Conservation (phyloP, 495 filamentous ascomycete genomes). For the Cryomyces minteri region DNA sequence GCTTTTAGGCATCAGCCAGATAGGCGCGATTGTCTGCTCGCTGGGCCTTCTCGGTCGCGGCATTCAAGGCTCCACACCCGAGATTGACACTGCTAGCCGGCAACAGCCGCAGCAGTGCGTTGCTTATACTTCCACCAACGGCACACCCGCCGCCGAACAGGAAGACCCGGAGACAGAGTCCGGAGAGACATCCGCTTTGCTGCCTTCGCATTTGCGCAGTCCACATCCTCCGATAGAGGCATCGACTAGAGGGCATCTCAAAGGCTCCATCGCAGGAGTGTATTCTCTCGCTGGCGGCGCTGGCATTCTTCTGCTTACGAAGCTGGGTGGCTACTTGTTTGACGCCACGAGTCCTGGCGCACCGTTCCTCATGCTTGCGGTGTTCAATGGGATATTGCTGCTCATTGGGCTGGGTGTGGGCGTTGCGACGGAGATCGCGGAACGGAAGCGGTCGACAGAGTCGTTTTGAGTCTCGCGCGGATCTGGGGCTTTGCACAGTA, state of each 20-base stretch:
- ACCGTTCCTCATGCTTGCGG: slow-evolving; percentile 85
- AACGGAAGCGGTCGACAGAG: neutral
- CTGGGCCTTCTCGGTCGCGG: slow-evolving; percentile 68
- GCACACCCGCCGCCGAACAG: neutral
- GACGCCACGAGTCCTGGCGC: slow-evolving; percentile 48
- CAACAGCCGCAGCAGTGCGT: neutral
- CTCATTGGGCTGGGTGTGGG: slow-evolving; percentile 27
- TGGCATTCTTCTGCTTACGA: slow-evolving; percentile 80
- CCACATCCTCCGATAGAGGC: neutral
- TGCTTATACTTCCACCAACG: neutral
- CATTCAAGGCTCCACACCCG: slow-evolving; percentile 32
- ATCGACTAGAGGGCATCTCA: slow-evolving; percentile 34
- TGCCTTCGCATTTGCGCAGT: neutral
- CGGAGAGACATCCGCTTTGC: slow-evolving; percentile 9
- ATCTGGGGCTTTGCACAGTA: neutral
- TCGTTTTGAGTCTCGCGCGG: neutral
- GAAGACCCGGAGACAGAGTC: neutral
- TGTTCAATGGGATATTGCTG: slow-evolving; percentile 61
- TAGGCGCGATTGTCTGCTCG: slow-evolving; percentile 87
- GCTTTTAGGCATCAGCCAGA: slow-evolving; percentile 74
- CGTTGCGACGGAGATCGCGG: neutral
- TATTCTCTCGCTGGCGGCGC: slow-evolving; percentile 85
- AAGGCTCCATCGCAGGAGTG: slow-evolving; percentile 84
- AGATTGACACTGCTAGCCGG: slow-evolving; percentile 11
- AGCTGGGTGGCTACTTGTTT: slow-evolving; percentile 75